Base-by-base conservation (phyloP, 2,329 filamentous ascomycete genomes). In the Colletotrichum falcatum region DNA sequence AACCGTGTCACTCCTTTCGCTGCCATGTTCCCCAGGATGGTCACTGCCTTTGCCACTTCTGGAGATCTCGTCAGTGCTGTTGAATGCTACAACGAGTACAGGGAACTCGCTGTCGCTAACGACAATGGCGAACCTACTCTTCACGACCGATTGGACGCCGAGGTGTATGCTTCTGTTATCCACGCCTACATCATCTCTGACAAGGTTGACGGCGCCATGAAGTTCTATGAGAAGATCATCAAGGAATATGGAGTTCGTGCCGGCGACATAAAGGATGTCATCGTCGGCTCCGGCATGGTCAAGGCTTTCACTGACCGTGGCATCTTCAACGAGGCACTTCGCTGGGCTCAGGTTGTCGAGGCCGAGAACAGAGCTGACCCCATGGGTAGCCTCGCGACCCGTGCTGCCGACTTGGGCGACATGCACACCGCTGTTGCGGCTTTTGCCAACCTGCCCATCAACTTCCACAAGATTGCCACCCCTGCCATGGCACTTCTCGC, bases 61-160 rank as follows among this genome's bases (percentile, higher is more conserved):
- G 93, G 94, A 60, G 94, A 98, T 78, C 83, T 98, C 54, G 87
- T 91, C 76, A 97, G 93, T 75, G 96, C 95, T 26, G 93, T 98
- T 8, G 94, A 97, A 79, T 94, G 94, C 81, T 99, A 98, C 83
- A 95, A 97, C 74, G 94, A 97, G 81, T 98, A 98, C 86, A 94
- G 94, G 77, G 89, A 90, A 55, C 86, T 98, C 51, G 95, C 95
- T n/a, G 89, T 98, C 62, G 90, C 92, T 48, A 89, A 96, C 78
- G 93, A 98, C 79, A 89, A 87, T 48, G 94, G 94, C 67, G 85
- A 90, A 70, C 85, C 90, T 56, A 88, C 88, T 23, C 84, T 94
- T 12, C 85, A 91, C 56, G 87, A 92, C 73, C 91, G 95, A 61
- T 87, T 93, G 58, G 95, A 98, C 78, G 89, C 91, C 35, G 87